Evolutionary conservation across 2,329 filamentous ascomycete genomes (phyloP).

Genomic region (Trichoderma harzianum): DNA sequence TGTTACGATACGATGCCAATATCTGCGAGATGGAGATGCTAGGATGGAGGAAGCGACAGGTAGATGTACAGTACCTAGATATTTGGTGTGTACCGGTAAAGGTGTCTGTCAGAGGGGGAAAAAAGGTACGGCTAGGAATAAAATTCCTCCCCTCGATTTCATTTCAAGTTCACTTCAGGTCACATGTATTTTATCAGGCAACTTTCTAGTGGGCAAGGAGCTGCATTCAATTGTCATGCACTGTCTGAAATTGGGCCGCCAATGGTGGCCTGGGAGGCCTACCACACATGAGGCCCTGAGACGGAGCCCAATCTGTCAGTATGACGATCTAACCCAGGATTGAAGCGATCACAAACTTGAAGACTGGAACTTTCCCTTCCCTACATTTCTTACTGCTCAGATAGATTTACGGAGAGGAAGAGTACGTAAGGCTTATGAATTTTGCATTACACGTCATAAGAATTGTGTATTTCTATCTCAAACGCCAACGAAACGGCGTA

Average conservation of each 20-base stretch:
- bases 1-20: neutral
- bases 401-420: neutral
- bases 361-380: neutral
- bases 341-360: too few species aligned
- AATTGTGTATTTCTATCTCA: neutral
- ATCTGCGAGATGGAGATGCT: neutral
- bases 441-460: neutral
- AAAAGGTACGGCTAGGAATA: neutral
- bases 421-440: neutral
- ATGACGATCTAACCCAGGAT: neutral
- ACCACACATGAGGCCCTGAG: neutral
- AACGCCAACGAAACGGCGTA: neutral
- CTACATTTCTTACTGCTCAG: neutral
- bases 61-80: too few species aligned
- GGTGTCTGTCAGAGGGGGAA: neutral
- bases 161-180: too few species aligned
- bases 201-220: neutral
- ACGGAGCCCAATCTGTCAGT: neutral
- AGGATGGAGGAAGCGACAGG: too few species aligned
- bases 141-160: too few species aligned
- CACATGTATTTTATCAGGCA: too few species aligned
- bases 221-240: neutral
- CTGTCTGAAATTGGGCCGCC: neutral
- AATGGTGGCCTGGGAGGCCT: neutral
- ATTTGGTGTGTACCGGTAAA: neutral